Evolutionary conservation across 805 yeast genomes (phyloP).

Genomic region (Ogataea pini): DNA sequence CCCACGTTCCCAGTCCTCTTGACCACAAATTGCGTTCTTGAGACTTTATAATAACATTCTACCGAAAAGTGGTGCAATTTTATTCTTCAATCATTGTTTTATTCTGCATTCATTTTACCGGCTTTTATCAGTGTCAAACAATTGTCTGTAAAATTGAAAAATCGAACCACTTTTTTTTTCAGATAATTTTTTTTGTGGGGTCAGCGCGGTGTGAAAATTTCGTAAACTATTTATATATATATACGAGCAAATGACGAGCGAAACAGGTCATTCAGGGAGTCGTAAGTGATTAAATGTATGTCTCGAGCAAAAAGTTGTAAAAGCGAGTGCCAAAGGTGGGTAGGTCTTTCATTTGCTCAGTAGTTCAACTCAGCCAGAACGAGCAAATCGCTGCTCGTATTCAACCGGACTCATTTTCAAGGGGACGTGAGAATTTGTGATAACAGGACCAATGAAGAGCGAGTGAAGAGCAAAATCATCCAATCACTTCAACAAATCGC

Average conservation of each 20-base stretch:
- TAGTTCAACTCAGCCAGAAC: too few relatives aligned
- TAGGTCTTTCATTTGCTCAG: too few relatives aligned
- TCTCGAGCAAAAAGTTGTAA: too few relatives aligned
- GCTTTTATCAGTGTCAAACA: not conserved
- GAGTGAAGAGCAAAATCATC: too few relatives aligned
- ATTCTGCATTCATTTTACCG: not conserved
- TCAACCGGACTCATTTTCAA: too few relatives aligned
- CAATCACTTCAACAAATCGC: not conserved
- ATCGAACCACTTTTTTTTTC: slow-evolving; percentile 14
- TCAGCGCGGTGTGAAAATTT: slow-evolving; percentile 1
- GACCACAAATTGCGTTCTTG: too few relatives aligned
- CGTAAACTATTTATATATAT: not conserved
- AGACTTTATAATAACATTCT: not conserved
- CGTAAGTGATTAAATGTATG: too few relatives aligned
- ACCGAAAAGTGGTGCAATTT: slow-evolving; percentile 6
- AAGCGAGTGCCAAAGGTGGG: too few relatives aligned
- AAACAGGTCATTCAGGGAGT: not conserved
- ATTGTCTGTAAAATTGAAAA: slow-evolving; percentile 3
- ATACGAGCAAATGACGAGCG: not conserved
- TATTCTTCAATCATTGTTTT: not conserved
- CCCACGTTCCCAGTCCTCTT: too few relatives aligned
- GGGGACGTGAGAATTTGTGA: too few relatives aligned
- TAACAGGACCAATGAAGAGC: too few relatives aligned
- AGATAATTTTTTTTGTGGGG: slow-evolving; percentile 1
- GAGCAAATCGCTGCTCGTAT: too few relatives aligned